phyloP scores from a whole-genome alignment of 164 flowering plant species.

The Tinospora cordifolia region DNA sequence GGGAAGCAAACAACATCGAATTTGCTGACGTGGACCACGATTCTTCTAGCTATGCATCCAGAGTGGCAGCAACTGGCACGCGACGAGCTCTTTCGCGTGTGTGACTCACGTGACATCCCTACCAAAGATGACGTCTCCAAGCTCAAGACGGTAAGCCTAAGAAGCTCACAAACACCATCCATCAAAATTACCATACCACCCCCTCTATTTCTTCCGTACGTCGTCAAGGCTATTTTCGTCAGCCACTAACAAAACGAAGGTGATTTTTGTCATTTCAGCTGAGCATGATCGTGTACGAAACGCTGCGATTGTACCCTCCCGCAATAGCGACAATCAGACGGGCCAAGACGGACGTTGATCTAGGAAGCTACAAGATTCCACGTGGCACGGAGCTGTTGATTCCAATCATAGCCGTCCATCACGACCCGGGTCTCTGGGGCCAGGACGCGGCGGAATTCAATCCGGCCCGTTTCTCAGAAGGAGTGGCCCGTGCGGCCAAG shows the following conservation, averaged over 20 bases:
- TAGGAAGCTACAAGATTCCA: conserved; percentile 63
- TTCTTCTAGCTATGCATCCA: conserved; percentile 90
- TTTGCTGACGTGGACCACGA: conserved; percentile 92
- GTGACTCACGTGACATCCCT: conserved; percentile 78
- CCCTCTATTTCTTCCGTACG: not conserved
- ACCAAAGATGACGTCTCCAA: conserved; percentile 61
- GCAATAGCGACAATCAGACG: conserved; percentile 74
- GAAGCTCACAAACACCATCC: not conserved
- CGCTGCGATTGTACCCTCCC: conserved; percentile 84
- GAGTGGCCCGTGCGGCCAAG: conserved; percentile 70
- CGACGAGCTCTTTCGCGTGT: conserved; percentile 70
- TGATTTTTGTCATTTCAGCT: conserved; percentile 41
- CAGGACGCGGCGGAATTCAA: conserved; percentile 75
- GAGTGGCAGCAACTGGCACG: conserved; percentile 91
- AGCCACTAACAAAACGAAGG: too few relatives aligned
- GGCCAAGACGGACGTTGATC: conserved; percentile 61
- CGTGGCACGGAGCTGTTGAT: conserved; percentile 77
- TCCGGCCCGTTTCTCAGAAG: conserved; percentile 68
- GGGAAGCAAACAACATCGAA: conserved; percentile 92
- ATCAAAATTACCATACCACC: not conserved
- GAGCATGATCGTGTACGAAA: conserved; percentile 77
- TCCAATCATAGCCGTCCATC: conserved; percentile 92
- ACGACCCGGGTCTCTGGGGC: conserved; percentile 80
- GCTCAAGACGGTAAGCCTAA: conserved; percentile 74
- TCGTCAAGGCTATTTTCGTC: not conserved